Evolutionary conservation across 768 basidiomycete genomes (phyloP), one percentile per base, ranked within the genome.

Genomic region (Leucogyrophana mollusca): DNA sequence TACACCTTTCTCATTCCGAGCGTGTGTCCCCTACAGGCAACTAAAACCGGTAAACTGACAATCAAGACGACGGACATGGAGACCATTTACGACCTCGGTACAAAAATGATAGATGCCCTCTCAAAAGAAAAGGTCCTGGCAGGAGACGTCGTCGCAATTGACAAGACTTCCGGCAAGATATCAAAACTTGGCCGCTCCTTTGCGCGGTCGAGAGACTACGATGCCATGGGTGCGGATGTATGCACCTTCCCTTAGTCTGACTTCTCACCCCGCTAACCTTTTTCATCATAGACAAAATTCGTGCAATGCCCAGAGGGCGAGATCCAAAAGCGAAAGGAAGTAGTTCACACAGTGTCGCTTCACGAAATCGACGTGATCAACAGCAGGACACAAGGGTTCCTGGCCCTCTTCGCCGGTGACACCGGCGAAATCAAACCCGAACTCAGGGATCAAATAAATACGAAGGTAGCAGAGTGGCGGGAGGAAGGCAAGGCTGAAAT

Each of bases 281-380:
- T 14, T 20, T 17, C 46, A 25, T 45, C 25, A 44, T 61, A 97
- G 95, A 97, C 95, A 35, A 94, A 88, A 74, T 98, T 98, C 57
- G 94, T 99, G 9, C 92, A 94, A 74, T 95, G 92, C 62, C 96
- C 96, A 3, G 93, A 95, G 54, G 96, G 96, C 46, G 95, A 99
- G 69, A 85, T 98, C 47, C 96, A 98, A 73, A 94, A 94, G 58
- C 86, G 95, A 53, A 93, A 92, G 74, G 94, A 97, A 69, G 90
- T 97, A 48, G 90, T 94, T 7, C 96, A 99, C 67, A 97, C 94
- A 0, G 94, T 98, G 9, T 94, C 94, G 1, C 74, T 99, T 11
- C 96, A 98, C 68, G 96, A 99, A 71, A 98, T 99, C 57, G 96
- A 99, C 61, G 94, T 98, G 43, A 98, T 98, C 74, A 99, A 98